Evolutionary conservation across 1,284 basidiomycete genomes (phyloP).

Genomic region (Papiliotrema laurentii): DNA sequence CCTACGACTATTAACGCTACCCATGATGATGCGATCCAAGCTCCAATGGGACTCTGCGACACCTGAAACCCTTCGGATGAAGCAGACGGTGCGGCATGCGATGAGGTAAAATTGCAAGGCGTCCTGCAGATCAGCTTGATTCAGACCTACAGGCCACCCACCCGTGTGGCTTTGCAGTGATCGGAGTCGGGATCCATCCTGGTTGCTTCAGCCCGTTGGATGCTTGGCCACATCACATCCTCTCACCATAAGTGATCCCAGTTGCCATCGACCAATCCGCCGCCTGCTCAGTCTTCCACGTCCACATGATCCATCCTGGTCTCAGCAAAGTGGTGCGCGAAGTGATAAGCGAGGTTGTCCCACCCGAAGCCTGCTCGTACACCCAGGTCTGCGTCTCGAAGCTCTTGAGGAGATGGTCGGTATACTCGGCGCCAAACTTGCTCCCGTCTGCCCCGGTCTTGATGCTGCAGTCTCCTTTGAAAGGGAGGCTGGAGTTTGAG

Average conservation of each 20-base stretch:
- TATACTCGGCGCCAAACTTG: constrained; percentile 69
- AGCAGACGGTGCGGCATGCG: not conserved
- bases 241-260: constrained; percentile 36
- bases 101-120: constrained; percentile 1
- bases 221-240: not conserved
- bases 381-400: constrained; percentile 73
- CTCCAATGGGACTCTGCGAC: too few relatives aligned
- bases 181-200: constrained; percentile 40
- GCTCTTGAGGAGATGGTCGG: constrained; percentile 68
- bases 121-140: constrained; percentile 1
- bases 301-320: constrained; percentile 38
- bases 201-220: not conserved
- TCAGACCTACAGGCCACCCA: constrained; percentile 6
- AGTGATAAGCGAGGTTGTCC: not conserved
- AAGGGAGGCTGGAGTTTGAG: constrained; percentile 21
- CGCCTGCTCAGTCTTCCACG: constrained; percentile 45
- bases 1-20: too few relatives aligned
- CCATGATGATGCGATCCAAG: too few relatives aligned
- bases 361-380: constrained; percentile 43
- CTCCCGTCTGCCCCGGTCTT: constrained; percentile 62
- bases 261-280: constrained; percentile 63
- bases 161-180: constrained; percentile 36
- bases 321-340: constrained; percentile 5
- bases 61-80: too few relatives aligned
- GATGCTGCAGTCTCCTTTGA: constrained; percentile 62